Percentiles rank a stretch among this genome's conserved stretches.
These are phyloP conservation scores for Hamigera avellanea DNA, from an alignment of 495 filamentous ascomycete species.

Conservation along the genomic window DNA sequence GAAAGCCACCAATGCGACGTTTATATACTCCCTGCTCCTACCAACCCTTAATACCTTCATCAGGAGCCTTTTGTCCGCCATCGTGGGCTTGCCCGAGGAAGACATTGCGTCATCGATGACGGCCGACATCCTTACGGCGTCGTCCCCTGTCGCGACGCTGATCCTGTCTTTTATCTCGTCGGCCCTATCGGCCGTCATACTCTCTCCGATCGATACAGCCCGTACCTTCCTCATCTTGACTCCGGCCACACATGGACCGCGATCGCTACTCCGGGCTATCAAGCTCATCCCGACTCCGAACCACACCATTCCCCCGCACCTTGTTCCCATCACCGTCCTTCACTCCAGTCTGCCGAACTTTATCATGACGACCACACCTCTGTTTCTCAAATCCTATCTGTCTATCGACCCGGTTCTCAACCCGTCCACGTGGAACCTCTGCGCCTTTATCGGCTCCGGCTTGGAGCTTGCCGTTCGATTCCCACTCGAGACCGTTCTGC, in stretches of 20 bases:
- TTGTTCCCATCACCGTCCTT: constrained; percentile 75
- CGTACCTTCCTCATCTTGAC: constrained; percentile 82
- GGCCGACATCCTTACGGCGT: constrained; percentile 53
- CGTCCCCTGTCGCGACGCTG: constrained; percentile 61
- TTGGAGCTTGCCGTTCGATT: constrained; percentile 76
- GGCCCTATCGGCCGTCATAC: constrained; percentile 62
- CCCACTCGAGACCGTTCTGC: constrained; percentile 83
- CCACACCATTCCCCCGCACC: constrained; percentile 53
- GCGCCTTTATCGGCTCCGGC: constrained; percentile 62
- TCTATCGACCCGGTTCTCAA: constrained; percentile 72
- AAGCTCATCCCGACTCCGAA: constrained; percentile 58
- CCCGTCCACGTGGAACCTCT: constrained; percentile 65
- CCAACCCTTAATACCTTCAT: constrained; percentile 82
- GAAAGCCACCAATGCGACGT: constrained; percentile 88
- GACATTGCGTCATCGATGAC: constrained; percentile 43
- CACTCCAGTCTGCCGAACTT: constrained; percentile 73
- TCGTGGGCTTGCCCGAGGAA: constrained; percentile 73
- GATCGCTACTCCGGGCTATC: constrained; percentile 62
- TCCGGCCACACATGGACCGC: constrained; percentile 56
- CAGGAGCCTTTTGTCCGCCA: constrained; percentile 66
- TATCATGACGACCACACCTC: constrained; percentile 65
- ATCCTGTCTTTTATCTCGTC: constrained; percentile 74
- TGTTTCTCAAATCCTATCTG: constrained; percentile 67
- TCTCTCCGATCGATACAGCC: constrained; percentile 80
- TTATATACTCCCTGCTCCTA: constrained; percentile 73